Evolutionary conservation across 768 basidiomycete species (phyloP), one percentile per base, ranked within the genome.

Genomic region (Chalciporus sphaerocephalus): DNA sequence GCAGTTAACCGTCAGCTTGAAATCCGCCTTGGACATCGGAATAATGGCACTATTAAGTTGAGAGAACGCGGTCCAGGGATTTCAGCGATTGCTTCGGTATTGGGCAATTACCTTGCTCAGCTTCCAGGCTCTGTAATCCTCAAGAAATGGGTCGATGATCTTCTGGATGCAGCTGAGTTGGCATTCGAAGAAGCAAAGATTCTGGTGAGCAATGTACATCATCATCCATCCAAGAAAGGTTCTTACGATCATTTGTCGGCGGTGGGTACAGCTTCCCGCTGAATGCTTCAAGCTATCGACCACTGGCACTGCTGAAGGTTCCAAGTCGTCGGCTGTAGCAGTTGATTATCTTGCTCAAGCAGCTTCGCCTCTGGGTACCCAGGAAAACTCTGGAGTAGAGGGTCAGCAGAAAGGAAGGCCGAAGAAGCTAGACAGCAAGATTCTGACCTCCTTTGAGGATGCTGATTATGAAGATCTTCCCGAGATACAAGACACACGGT

Each of bases 141-240:
- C 2, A 33, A 47, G 13, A 57, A 57, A 43, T 58, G 56, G 56
- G 41, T 54, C 9, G 51, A 53, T 12, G 52, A 58, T 23, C 38
- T 56, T 2, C 47, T 36, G 1, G 24, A 12, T 7, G 44, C 46
- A 13, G 56, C 52, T 6, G 25, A 34, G 35, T 16, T 18, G 12
- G 42, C 43, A 13, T 53, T 52, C 11, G n/a, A 47, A 22, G 32
- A 33, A 23, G 23, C 32, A 13, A 32, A 43, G 11, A 15, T 12
- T 27, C 18, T 34, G 13, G 53, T 53, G 33, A 42, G 53, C 46
- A 17, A 28, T 27, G 24, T 23, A 10, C 21, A 16, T 24, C 25
- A 10, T 28, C 9, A 7, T 28, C 24, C n/a, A n/a, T n/a, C n/a
- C n/a, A n/a, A n/a, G n/a, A n/a, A n/a, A n/a, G n/a, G n/a, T n/a